Base-by-base conservation (phyloP, 1,284 basidiomycete species). In the Albatrellus sp. region DNA sequence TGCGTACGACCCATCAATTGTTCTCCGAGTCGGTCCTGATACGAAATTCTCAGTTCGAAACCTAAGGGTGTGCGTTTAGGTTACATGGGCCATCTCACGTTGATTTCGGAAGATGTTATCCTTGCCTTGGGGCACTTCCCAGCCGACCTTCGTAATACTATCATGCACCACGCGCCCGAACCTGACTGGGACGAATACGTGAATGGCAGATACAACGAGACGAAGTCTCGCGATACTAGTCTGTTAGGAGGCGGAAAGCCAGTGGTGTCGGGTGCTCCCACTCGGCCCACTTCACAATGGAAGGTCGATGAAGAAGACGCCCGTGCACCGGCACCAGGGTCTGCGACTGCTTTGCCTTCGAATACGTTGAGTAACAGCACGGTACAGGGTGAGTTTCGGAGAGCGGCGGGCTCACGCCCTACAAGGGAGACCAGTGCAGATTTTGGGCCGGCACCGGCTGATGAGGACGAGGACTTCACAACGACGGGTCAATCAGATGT, bases 71-170 rank as follows among this genome's bases (percentile, higher is more conserved):
- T 87, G 28, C 79, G 91, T 14, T 62, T 92, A 36, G 92, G 93
- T 1, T 96, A 90, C 65, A 98, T 98, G 94, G 94, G 94, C 0
- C 93, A 98, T 60, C 75, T 98, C 37, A 88, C 87, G 10, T 77
- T 98, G 49, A 92, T 99, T 51, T 81, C 90, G 0, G 90, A 93
- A 59, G 90, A 93, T 55, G 83, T 92, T 11, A 80, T 92, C 56
- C 77, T 76, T 48, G 80, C 89, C 5, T 70, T 94, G 34, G 83
- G 91, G 39, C 80, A 87, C 39, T 93, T 90, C 63, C 90, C 92
- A 0, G 69, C 75, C 14, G 87, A 90, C 35, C 70, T 94, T n/a
- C 70, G 76, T 31, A 65, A 72, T 1, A 62, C 70, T 43, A 75
- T 93, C 46, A 65, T 73, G 37, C 66, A 69, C 41, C 77, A 77